A percentile compares a stretch with the other conserved stretches of the same genome.
These are phyloP conservation scores for Beta vulgaris DNA, from an alignment of 148 eudicot genomes.

Conservation along the genomic window DNA sequence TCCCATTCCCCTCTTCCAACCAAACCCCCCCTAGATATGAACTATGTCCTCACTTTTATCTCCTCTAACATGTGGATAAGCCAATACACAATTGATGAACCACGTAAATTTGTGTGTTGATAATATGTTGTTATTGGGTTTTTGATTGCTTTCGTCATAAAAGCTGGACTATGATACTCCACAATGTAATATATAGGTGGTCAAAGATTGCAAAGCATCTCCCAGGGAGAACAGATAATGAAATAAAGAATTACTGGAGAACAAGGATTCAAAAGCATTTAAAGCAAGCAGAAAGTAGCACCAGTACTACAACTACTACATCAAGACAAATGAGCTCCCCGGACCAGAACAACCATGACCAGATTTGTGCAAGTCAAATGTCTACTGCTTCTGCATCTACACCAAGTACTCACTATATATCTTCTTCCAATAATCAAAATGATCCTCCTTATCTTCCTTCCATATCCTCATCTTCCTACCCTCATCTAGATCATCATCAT, in stretches of 20 bases:
- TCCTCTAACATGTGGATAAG: no score
- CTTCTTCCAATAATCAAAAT: neutral
- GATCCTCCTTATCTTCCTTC: conserved; percentile 12
- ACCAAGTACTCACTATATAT: neutral
- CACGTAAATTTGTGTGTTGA: no score
- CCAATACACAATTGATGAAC: no score
- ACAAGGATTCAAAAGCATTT: conserved; percentile 84
- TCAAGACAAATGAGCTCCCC: conserved; percentile 15
- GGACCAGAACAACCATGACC: conserved; percentile 16
- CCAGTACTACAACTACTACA: conserved; percentile 11
- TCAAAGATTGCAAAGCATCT: conserved; percentile 80
- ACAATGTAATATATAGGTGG: conserved; percentile 63
- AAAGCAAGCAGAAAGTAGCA: conserved; percentile 37
- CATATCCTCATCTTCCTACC: conserved; percentile 17
- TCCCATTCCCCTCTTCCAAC: no score
- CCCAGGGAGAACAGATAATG: conserved; percentile 85
- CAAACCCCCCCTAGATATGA: no score
- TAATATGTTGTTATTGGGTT: no score
- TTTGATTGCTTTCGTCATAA: no score
- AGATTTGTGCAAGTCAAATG: conserved; percentile 36
- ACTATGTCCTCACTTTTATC: no score
- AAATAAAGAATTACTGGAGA: conserved; percentile 82
- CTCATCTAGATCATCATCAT: conserved; percentile 9
- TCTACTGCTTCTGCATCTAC: conserved; percentile 23
- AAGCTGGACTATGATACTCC: no score